Evolutionary conservation across 371 early-diverging fungal species (phyloP).

Genomic region (Actinomortierella ambigua): DNA sequence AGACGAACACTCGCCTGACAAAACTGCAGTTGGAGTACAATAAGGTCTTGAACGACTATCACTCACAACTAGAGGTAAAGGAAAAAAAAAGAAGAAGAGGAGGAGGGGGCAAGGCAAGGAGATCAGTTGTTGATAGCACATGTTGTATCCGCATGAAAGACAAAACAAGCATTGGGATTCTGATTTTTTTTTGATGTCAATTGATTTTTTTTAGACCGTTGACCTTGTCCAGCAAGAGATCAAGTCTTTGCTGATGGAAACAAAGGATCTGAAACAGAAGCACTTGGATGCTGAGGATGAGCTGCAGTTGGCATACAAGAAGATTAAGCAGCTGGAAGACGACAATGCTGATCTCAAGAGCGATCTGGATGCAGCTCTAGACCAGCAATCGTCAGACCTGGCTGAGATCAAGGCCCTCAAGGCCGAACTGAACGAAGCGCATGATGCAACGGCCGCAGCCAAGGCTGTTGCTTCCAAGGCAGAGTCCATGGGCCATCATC

Average conservation of each 20-base stretch:
- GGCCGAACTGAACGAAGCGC: slow-evolving; percentile 35
- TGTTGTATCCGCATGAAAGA: too few species aligned
- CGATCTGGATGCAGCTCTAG: slow-evolving; percentile 67
- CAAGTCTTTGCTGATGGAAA: slow-evolving; percentile 72
- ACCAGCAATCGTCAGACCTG: slow-evolving; percentile 47
- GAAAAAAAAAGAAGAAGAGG: background rate
- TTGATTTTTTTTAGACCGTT: slow-evolving; percentile 55
- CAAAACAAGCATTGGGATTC: background rate
- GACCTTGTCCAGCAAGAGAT: slow-evolving; percentile 78
- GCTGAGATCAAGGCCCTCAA: slow-evolving; percentile 10
- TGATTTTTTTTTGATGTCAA: background rate
- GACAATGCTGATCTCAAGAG: slow-evolving; percentile 45
- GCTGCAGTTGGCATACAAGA: slow-evolving; percentile 34
- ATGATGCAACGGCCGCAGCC: slow-evolving; percentile 24
- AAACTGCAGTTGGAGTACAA: slow-evolving; percentile 59
- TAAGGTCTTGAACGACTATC: slow-evolving; percentile 60
- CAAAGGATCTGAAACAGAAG: slow-evolving; percentile 62
- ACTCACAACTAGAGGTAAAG: slow-evolving; percentile 73
- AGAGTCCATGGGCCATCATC: slow-evolving; percentile 1
- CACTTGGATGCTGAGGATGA: slow-evolving; percentile 38
- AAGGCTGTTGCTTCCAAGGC: slow-evolving; percentile 24
- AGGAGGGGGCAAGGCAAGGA: too few species aligned
- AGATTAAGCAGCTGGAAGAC: slow-evolving; percentile 54
- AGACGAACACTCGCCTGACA: slow-evolving; percentile 12
- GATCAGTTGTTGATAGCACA: too few species aligned